Base-by-base conservation (phyloP, 2,329 filamentous ascomycete genomes). In the Trichoderma breve region DNA sequence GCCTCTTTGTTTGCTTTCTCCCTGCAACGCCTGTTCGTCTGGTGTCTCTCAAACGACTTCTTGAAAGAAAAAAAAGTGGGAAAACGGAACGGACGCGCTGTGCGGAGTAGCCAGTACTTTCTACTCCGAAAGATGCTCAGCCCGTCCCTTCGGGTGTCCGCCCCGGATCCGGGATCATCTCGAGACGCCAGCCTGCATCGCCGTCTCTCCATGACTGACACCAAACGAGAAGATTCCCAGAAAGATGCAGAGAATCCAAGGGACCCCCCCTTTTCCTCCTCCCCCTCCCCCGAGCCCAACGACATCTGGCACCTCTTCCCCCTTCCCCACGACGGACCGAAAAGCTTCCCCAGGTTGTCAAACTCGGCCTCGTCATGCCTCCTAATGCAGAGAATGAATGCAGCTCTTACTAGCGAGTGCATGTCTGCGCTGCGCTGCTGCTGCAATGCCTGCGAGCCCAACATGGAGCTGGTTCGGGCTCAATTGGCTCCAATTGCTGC, bases 261-360 rank as follows among this genome's bases (percentile, higher is more conserved):
- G 14, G 8, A 7, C 43, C 43, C 43, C 43, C 43, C 43, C 9
- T 5, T 21, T 51, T 51, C 32, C 32, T 15, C 15, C 14, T 21
- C 12, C 55, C n/a, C 30, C 57, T 64, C 60, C 51, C 34, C 68
- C 32, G 60, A 64, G 60, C 60, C 68, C 68, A 53, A 53, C 47
- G 47, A 53, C 47, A 8, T 67, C 64, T 57, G 39, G 21, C 61
- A 15, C 12, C 43, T 39, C n/a, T 63, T 32, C 63, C 39, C 63
- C 30, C 30, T 64, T 71, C 68, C 68, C 68, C 68, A 71, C 68
- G 68, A 64, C 68, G 68, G 68, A 71, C 68, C 68, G 68, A 71
- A 63, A 62, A 43, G 61, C 68, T 64, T 71, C 68, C 61, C 68
- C 68, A 64, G 67, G 60, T 47, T 71, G 68, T 64, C 68, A 64